Evolutionary conservation across 2,329 filamentous ascomycete genomes (phyloP).

Genomic region (Fusarium palustre): DNA sequence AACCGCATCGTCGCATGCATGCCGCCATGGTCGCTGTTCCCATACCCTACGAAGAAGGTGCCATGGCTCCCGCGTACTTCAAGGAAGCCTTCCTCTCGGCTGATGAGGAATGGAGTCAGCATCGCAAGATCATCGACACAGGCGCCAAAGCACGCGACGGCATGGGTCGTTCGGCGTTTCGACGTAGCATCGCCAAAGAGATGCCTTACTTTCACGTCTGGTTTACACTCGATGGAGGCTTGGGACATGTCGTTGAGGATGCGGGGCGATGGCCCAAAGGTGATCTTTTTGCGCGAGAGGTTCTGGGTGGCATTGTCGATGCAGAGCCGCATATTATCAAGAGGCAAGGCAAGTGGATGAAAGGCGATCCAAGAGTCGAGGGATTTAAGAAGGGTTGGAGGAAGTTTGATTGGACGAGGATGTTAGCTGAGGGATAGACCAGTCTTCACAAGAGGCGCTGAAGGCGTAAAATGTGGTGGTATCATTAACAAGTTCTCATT

Average conservation of each 20-base stretch:
- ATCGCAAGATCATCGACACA: constrained; percentile 94
- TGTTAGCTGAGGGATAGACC: constrained; percentile 59
- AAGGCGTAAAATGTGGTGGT: neutral
- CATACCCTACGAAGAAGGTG: constrained; percentile 90
- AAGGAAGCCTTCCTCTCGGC: constrained; percentile 88
- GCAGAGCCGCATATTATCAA: constrained; percentile 84
- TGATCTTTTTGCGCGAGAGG: constrained; percentile 91
- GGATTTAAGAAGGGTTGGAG: constrained; percentile 87
- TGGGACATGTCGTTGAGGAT: constrained; percentile 94
- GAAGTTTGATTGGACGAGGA: constrained; percentile 88
- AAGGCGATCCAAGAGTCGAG: constrained; percentile 76
- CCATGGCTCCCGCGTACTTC: constrained; percentile 94
- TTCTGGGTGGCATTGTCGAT: constrained; percentile 93
- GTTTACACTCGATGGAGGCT: constrained; percentile 91
- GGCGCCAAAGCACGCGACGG: constrained; percentile 70
- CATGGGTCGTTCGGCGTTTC: constrained; percentile 83
- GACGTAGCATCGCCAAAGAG: constrained; percentile 86
- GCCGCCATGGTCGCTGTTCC: constrained; percentile 89
- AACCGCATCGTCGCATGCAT: constrained; percentile 81
- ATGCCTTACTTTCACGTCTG: constrained; percentile 99
- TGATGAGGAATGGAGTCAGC: constrained; percentile 96
- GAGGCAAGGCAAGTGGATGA: constrained; percentile 87
- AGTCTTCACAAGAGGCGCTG: neutral
- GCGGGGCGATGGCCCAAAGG: constrained; percentile 85
- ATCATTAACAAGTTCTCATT: constrained; percentile 11